Evolutionary conservation across 805 yeast genomes (phyloP), one percentile per base, ranked within the genome.

Genomic region (Candida coquimbonensis): DNA sequence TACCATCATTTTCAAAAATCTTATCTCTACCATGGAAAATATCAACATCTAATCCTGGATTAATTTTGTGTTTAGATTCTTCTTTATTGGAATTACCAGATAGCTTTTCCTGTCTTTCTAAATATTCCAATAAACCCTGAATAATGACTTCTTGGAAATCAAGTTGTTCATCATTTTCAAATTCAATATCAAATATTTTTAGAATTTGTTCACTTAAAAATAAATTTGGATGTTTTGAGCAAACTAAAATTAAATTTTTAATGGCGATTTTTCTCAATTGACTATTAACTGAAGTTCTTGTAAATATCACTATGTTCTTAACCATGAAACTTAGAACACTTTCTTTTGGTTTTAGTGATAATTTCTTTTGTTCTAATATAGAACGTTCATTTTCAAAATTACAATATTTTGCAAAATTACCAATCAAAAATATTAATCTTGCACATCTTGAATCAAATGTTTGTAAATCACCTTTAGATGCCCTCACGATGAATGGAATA

Each of bases 331-430:
- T 79, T 13, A 73, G 65, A 1, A 82, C 67, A 1, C 83, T 69
- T 51, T 82, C 91, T 8, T 67, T 72, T 0, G 66, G 68, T 40
- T 69, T 72, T 50, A 78, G 54, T 0, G 74, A 74, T 13, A 78
- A 39, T 21, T 74, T 56, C 26, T 48, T 48, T 9, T 59, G 60
- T 13, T 62, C 32, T 50, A 81, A 78, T 1, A 69, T 43, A 0
- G 59, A 61, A 14, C 73, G 57, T 40, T 69, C 63, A 6, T 58
- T 60, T 45, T 79, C 84, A 45, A 87, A 72, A n/a, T 76, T 64
- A 52, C 93, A 85, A 51, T 73, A 75, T 39, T 82, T 70, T 0
- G 90, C 95, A 64, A 88, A 78, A 38, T 76, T 74, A 0, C 95
- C 90, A 5, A 86, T 59, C 21, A 88, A 63, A 53, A 75, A 77